Evolutionary conservation across 805 yeast genomes (phyloP).

Genomic region (Starmerella floris): DNA sequence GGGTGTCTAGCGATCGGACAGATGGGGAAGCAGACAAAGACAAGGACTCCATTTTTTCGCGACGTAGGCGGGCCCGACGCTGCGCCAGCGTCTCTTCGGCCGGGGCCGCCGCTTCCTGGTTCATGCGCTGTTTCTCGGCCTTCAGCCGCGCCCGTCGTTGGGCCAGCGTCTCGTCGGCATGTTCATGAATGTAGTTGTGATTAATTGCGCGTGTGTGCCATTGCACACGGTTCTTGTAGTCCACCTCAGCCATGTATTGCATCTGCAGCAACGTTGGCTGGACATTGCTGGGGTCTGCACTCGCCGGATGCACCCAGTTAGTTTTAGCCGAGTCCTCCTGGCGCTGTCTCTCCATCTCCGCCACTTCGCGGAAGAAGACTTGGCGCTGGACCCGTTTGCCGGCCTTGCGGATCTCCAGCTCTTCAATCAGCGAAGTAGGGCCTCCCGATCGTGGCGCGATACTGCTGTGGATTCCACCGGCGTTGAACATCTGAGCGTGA

Average conservation of each 20-base stretch:
- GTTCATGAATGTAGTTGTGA: constrained; percentile 14
- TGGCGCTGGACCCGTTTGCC: constrained; percentile 23
- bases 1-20: no score
- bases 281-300: constrained; percentile 10
- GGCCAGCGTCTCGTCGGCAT: constrained; percentile 24
- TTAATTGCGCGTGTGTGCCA: constrained; percentile 20
- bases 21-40: no score
- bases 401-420: constrained; percentile 28
- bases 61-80: constrained; percentile 18
- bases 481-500: constrained; percentile 21
- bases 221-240: constrained; percentile 22
- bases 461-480: constrained; percentile 20
- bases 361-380: constrained; percentile 21
- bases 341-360: constrained; percentile 16
- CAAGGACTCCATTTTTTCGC: background rate
- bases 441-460: constrained; percentile 14
- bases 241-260: constrained; percentile 24
- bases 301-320: constrained; percentile 22
- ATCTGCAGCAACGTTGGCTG: constrained; percentile 25
- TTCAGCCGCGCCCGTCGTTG: constrained; percentile 24
- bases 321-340: constrained; percentile 5
- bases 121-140: constrained; percentile 10
- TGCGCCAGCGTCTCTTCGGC: constrained; percentile 20
- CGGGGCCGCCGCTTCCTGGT: background rate
- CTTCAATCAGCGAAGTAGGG: constrained; percentile 29